phyloP scores from a whole-genome alignment of 805 yeast species.

The Saturnispora bothae region DNA sequence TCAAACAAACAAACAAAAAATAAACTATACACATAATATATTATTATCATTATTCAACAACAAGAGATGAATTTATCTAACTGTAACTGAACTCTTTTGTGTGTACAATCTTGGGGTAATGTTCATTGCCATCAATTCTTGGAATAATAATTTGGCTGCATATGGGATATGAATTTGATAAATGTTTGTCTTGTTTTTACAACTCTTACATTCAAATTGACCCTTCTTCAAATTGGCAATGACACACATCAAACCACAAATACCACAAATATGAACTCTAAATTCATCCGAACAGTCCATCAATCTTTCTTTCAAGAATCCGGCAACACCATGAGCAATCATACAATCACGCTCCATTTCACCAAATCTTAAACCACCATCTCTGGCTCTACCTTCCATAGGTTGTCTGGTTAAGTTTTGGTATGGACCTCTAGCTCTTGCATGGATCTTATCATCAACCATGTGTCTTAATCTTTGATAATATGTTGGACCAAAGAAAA shows the following conservation, averaged over 20 bases:
- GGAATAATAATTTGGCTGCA: slow-evolving; percentile 96
- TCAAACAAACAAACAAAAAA: neutral
- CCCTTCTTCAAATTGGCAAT: slow-evolving; percentile 95
- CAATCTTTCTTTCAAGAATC: slow-evolving; percentile 91
- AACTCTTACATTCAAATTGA: slow-evolving; percentile 96
- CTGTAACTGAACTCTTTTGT: slow-evolving; percentile 37
- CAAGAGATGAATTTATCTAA: slow-evolving; percentile 13
- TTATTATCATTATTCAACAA: neutral
- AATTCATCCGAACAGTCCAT: slow-evolving; percentile 99
- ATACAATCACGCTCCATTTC: slow-evolving; percentile 99
- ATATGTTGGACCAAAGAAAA: slow-evolving; percentile 98
- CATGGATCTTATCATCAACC: slow-evolving; percentile 99
- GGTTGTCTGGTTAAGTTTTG: slow-evolving; percentile 98
- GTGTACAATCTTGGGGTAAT: slow-evolving; percentile 95
- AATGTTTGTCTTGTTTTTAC: slow-evolving; percentile 96
- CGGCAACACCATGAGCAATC: slow-evolving; percentile 99
- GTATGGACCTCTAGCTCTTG: slow-evolving; percentile 98
- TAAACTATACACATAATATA: neutral
- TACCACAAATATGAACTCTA: slow-evolving; percentile 95
- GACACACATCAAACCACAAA: slow-evolving; percentile 97
- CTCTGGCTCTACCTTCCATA: slow-evolving; percentile 97
- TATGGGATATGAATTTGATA: slow-evolving; percentile 97
- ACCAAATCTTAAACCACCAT: slow-evolving; percentile 98
- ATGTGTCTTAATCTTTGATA: slow-evolving; percentile 97
- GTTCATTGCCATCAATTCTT: slow-evolving; percentile 99